Percentiles rank a stretch among this genome's conserved stretches.
These are phyloP conservation scores for Claviceps sp. DNA, from an alignment of 2,329 filamentous ascomycete species.

Conservation along the genomic window DNA sequence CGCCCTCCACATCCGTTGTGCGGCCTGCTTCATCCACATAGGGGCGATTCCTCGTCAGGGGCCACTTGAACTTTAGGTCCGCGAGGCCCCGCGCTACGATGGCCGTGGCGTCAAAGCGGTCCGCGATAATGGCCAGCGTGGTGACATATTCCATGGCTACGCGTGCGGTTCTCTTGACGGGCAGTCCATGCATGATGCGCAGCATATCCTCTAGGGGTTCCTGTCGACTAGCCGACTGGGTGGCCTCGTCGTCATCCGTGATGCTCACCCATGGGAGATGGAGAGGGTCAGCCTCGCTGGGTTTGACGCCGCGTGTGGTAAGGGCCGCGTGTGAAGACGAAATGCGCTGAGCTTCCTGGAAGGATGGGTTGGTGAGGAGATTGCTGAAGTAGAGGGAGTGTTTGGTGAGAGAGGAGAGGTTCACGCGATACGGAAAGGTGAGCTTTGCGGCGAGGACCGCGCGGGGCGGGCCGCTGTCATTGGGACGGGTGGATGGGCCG, in stretches of 20 bases:
- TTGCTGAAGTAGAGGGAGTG: slow-evolving; percentile 59
- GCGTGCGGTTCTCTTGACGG: slow-evolving; percentile 20
- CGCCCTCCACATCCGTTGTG: slow-evolving; percentile 43
- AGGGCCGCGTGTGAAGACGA: slow-evolving; percentile 37
- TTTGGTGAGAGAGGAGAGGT: slow-evolving; percentile 39
- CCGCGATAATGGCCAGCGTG: slow-evolving; percentile 56
- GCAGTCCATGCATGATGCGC: slow-evolving; percentile 46
- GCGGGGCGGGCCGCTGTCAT: slow-evolving; percentile 3
- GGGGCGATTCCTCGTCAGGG: slow-evolving; percentile 27
- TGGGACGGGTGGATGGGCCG: slow-evolving; percentile 12
- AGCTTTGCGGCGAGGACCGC: slow-evolving; percentile 21
- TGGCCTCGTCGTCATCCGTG: slow-evolving; percentile 55
- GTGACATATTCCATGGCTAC: slow-evolving; percentile 49
- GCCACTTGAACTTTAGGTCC: slow-evolving; percentile 41
- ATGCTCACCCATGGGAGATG: slow-evolving; percentile 53
- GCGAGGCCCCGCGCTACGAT: slow-evolving; percentile 40
- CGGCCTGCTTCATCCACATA: slow-evolving; percentile 23
- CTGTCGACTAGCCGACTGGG: slow-evolving; percentile 45
- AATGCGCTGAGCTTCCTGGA: slow-evolving; percentile 48
- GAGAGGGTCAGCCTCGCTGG: slow-evolving; percentile 31
- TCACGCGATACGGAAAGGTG: slow-evolving; percentile 45
- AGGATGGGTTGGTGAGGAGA: slow-evolving; percentile 48
- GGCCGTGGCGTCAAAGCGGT: slow-evolving; percentile 55
- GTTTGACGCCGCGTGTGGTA: slow-evolving; percentile 29
- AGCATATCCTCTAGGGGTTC: slow-evolving; percentile 54